A percentile compares a stretch with the other conserved stretches of the same genome.
Evolutionary conservation across 805 yeast species (phyloP).

Genomic region (Lipomyces sp.): DNA sequence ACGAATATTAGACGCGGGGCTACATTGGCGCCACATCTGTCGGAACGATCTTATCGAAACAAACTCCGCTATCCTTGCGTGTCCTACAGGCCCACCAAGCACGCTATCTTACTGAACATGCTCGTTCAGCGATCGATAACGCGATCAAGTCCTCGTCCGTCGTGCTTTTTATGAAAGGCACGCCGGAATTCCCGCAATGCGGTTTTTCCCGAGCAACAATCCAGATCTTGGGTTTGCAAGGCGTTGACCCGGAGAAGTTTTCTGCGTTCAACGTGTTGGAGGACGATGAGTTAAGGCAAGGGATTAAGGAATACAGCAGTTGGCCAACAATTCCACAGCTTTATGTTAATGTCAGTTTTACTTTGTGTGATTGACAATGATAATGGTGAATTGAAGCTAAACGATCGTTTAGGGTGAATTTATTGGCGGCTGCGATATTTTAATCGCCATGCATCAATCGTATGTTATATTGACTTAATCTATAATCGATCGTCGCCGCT

Average conservation of each 20-base stretch:
- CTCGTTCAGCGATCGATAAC: slow-evolving; percentile 78
- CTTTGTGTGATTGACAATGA: neutral
- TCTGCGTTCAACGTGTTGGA: slow-evolving; percentile 97
- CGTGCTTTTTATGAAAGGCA: slow-evolving; percentile 97
- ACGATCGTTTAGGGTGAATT: slow-evolving; percentile 65
- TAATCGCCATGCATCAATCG: slow-evolving; percentile 83
- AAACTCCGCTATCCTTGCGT: slow-evolving; percentile 20
- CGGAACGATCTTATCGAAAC: slow-evolving; percentile 14
- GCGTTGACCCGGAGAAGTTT: slow-evolving; percentile 94
- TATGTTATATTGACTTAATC: slow-evolving; percentile 10
- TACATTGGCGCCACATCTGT: slow-evolving; percentile 18
- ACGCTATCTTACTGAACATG: slow-evolving; percentile 74
- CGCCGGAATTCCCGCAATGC: slow-evolving; percentile 97
- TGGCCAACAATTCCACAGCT: slow-evolving; percentile 99
- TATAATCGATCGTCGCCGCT: neutral
- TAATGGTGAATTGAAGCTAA: neutral
- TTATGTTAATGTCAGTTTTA: slow-evolving; percentile 58
- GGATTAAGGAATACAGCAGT: slow-evolving; percentile 90
- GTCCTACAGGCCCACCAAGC: slow-evolving; percentile 27
- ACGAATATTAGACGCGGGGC: slow-evolving; percentile 17
- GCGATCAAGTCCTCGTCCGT: slow-evolving; percentile 92
- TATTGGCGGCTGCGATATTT: slow-evolving; percentile 96
- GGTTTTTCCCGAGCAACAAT: slow-evolving; percentile 97
- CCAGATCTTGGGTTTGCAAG: slow-evolving; percentile 91
- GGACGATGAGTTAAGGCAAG: slow-evolving; percentile 90